Evolutionary conservation across 306 rosid species (phyloP).

Genomic region (Hippophae gyantsensis): DNA sequence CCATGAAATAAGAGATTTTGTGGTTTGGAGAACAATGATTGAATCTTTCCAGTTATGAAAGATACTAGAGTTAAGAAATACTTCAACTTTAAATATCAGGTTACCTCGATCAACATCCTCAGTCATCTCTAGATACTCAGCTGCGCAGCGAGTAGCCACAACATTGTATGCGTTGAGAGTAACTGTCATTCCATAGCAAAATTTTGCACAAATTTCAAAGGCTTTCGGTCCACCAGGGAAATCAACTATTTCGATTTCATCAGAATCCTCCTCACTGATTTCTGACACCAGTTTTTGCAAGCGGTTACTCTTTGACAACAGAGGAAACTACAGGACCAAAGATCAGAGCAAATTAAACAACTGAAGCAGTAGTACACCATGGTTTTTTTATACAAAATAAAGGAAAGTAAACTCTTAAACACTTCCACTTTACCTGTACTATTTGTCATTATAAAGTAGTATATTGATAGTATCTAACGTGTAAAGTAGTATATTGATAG

Average conservation of each 20-base stretch:
- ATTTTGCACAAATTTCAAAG: constrained; percentile 86
- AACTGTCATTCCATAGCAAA: constrained; percentile 95
- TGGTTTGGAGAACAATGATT: constrained; percentile 82
- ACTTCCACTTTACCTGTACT: neutral
- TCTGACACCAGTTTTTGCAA: constrained; percentile 52
- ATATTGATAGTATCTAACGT: no score
- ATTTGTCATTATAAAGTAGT: neutral
- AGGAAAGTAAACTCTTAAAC: neutral
- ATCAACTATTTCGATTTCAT: constrained; percentile 54
- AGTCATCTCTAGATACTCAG: constrained; percentile 89
- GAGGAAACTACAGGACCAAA: constrained; percentile 60
- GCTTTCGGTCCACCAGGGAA: constrained; percentile 94
- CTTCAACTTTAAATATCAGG: constrained; percentile 80
- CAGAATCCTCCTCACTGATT: constrained; percentile 54
- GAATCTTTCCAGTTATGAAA: constrained; percentile 97
- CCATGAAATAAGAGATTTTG: constrained; percentile 86
- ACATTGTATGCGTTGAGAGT: constrained; percentile 93
- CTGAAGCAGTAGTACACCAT: neutral
- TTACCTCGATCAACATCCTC: constrained; percentile 82
- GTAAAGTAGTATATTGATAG: neutral
- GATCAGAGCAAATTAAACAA: neutral
- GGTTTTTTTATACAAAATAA: neutral
- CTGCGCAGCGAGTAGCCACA: constrained; percentile 92
- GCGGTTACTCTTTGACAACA: constrained; percentile 76
- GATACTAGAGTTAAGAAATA: constrained; percentile 85